Conservation (phyloP, 2,329 filamentous ascomycete genomes). For the Dothistroma pini region DNA sequence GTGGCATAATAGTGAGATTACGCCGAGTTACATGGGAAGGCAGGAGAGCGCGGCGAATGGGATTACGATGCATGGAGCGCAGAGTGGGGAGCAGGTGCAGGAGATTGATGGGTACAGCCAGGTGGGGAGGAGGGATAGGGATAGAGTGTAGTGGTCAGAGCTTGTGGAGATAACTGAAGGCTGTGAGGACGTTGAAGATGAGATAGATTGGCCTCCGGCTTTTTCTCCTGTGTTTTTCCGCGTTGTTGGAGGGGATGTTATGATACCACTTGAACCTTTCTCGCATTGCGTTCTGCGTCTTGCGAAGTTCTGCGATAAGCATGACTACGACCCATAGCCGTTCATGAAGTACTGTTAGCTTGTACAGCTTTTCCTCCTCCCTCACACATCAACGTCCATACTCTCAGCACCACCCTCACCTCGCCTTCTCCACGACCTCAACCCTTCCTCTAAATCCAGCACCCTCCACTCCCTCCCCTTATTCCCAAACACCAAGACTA, state of each 20-base stretch:
- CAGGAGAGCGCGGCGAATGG: constrained; percentile 44
- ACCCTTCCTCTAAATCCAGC: constrained; percentile 48
- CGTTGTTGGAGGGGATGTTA: neutral
- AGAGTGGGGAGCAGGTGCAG: constrained; percentile 13
- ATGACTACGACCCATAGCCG: neutral
- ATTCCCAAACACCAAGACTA: constrained; percentile 54
- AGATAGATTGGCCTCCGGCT: too few species aligned
- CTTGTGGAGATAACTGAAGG: too few species aligned
- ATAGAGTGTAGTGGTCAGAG: constrained; percentile 9
- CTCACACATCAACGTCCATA: neutral
- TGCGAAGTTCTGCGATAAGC: neutral
- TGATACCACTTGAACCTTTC: constrained; percentile 5
- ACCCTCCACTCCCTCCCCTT: constrained; percentile 54
- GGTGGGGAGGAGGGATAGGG: constrained; percentile 4
- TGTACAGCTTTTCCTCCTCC: neutral
- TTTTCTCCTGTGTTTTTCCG: too few species aligned
- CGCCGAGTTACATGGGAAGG: constrained; percentile 42
- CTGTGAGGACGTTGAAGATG: too few species aligned
- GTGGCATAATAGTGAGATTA: constrained; percentile 33
- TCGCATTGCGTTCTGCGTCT: neutral
- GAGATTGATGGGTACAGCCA: constrained; percentile 12
- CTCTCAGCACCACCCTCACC: neutral
- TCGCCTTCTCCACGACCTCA: neutral
- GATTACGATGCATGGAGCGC: constrained; percentile 45
- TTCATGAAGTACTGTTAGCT: neutral